phyloP scores from a whole-genome alignment of 495 filamentous ascomycete species.

The Achaetomiella virescens region DNA sequence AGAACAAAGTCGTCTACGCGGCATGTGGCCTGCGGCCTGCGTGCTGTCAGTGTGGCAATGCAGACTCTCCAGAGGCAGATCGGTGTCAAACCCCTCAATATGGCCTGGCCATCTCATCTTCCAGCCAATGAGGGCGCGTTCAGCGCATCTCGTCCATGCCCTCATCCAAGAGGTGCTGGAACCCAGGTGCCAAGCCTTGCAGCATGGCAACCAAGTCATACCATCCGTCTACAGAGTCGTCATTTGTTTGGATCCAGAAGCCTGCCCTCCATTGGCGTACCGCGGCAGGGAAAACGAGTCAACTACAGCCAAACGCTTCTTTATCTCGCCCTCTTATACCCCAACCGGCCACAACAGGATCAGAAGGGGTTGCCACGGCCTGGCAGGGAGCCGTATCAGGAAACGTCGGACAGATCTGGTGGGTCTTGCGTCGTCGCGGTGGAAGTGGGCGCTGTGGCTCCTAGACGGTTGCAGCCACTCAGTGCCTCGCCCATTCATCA shows the following conservation, averaged over 20 bases:
- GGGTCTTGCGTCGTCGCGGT: no score
- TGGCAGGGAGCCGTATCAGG: conserved; percentile 25
- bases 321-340: conserved; percentile 24
- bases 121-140: conserved; percentile 13
- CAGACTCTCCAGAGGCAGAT: no score
- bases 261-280: conserved; percentile 12
- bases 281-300: conserved; percentile 15
- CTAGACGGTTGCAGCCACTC: no score
- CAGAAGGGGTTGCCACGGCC: conserved; percentile 16
- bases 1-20: no score
- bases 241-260: conserved; percentile 18
- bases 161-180: conserved; percentile 11
- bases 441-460: no score
- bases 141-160: conserved; percentile 7
- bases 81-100: no score
- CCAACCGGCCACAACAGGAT: conserved; percentile 14
- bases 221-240: conserved; percentile 14
- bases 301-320: conserved; percentile 26
- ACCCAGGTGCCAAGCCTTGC: conserved; percentile 18
- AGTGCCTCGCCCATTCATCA: no score
- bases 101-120: no score
- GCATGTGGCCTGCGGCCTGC: no score
- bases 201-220: conserved; percentile 12
- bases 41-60: no score
- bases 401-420: conserved; percentile 23